Evolutionary conservation across 2,329 filamentous ascomycete genomes (phyloP).

Genomic region (Alternaria gaisen): DNA sequence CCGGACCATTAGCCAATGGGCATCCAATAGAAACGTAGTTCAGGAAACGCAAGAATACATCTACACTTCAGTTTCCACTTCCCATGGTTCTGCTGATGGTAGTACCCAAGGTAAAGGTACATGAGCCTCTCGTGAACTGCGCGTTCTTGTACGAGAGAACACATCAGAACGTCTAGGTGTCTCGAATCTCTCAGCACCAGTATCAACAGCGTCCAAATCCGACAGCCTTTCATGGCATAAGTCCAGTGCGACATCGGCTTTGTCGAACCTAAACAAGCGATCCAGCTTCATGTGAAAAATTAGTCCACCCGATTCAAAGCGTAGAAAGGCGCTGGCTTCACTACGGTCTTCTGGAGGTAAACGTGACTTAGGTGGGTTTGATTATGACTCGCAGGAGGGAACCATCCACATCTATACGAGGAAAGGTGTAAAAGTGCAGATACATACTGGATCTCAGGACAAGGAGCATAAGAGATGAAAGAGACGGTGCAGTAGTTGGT

Average conservation of each 20-base stretch:
- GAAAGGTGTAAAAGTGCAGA: constrained; percentile 25
- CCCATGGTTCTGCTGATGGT: constrained; percentile 21
- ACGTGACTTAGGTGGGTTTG: constrained; percentile 20
- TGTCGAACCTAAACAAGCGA: constrained; percentile 9
- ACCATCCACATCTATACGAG: constrained; percentile 29
- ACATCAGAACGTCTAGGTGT: constrained; percentile 21
- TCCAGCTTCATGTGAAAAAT: constrained; percentile 16
- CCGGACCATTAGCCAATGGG: not conserved
- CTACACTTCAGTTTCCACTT: constrained; percentile 18
- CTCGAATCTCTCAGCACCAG: not conserved
- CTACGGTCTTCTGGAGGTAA: constrained; percentile 23
- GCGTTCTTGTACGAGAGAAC: constrained; percentile 33
- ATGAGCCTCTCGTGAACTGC: constrained; percentile 26
- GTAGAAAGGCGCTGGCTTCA: constrained; percentile 22
- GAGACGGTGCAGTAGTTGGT: not conserved
- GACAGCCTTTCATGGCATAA: too few species aligned
- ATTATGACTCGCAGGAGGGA: constrained; percentile 31
- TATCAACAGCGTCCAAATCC: not conserved
- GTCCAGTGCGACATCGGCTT: not conserved
- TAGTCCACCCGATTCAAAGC: constrained; percentile 33
- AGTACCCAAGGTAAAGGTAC: constrained; percentile 36
- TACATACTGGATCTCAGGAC: constrained; percentile 15
- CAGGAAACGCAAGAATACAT: constrained; percentile 5
- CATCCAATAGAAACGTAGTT: not conserved
- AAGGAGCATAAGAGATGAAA: not conserved